These are phyloP conservation scores for Fusarium chlamydosporum DNA, from an alignment of 2,329 filamentous ascomycete species.

Conservation along the genomic window DNA sequence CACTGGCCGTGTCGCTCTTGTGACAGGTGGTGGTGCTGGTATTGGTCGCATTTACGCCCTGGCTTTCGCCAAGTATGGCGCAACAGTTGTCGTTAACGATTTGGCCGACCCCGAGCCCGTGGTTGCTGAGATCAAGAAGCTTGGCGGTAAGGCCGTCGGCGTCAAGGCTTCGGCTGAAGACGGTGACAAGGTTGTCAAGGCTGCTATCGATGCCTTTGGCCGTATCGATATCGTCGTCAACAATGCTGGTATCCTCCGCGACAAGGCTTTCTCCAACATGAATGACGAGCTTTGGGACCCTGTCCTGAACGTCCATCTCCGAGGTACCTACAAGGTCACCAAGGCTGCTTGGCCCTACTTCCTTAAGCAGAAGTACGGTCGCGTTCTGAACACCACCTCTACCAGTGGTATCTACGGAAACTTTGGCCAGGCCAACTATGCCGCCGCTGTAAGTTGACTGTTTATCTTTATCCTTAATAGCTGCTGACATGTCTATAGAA, in stretches of 20 bases:
- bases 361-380: constrained; percentile 98
- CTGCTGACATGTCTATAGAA: constrained; percentile 67
- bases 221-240: constrained; percentile 96
- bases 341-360: constrained; percentile 99
- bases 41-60: constrained; percentile 93
- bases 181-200: constrained; percentile 91
- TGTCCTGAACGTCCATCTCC: constrained; percentile 91
- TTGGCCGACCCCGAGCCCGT: constrained; percentile 91
- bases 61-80: constrained; percentile 87
- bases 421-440: constrained; percentile 98
- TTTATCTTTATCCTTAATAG: neutral
- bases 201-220: constrained; percentile 92
- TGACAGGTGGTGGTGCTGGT: constrained; percentile 90
- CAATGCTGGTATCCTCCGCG: constrained; percentile 96
- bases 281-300: constrained; percentile 93
- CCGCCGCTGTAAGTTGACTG: constrained; percentile 77
- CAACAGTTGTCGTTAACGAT: constrained; percentile 93
- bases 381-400: constrained; percentile 95
- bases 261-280: constrained; percentile 99
- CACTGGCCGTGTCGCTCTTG: constrained; percentile 84
- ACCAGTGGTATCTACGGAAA: constrained; percentile 99
- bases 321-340: constrained; percentile 95
- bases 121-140: constrained; percentile 91
- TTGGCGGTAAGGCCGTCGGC: constrained; percentile 89
- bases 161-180: constrained; percentile 96